Evolutionary conservation across 129 eudicot species (phyloP).

Genomic region (Flaveria bidentis): DNA sequence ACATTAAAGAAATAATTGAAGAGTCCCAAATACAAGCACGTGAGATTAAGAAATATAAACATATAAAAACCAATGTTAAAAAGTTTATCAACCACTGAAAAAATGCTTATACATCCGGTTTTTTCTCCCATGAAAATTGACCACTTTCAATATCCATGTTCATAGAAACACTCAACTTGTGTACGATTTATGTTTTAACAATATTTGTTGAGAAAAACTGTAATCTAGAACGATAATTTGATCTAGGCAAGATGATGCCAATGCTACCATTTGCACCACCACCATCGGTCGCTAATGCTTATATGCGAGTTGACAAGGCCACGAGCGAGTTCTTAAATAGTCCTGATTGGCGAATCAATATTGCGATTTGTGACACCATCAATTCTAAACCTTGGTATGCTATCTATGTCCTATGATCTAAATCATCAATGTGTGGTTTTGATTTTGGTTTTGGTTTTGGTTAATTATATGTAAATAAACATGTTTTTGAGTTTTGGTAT

Average conservation of each 20-base stretch:
- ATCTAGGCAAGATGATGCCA: slow-evolving; percentile 35
- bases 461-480: background rate
- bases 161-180: slow-evolving; percentile 15
- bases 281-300: slow-evolving; percentile 51
- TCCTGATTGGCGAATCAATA: slow-evolving; percentile 93
- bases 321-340: slow-evolving; percentile 83
- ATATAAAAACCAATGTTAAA: too few relatives aligned
- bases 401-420: background rate
- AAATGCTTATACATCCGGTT: background rate
- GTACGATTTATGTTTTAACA: background rate
- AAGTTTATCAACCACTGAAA: background rate
- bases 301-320: slow-evolving; percentile 83
- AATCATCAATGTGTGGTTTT: slow-evolving; percentile 7
- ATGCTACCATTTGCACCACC: slow-evolving; percentile 50
- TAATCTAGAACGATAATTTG: background rate
- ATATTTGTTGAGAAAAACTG: background rate
- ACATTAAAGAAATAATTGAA: too few relatives aligned
- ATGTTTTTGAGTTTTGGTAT: slow-evolving; percentile 4
- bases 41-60: too few relatives aligned
- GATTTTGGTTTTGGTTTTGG: background rate
- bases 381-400: slow-evolving; percentile 69
- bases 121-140: background rate
- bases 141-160: slow-evolving; percentile 17
- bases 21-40: too few relatives aligned
- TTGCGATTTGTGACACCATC: slow-evolving; percentile 72